Conservation (phyloP, 306 rosid genomes). For the apple (Malus domestica) region DNA sequence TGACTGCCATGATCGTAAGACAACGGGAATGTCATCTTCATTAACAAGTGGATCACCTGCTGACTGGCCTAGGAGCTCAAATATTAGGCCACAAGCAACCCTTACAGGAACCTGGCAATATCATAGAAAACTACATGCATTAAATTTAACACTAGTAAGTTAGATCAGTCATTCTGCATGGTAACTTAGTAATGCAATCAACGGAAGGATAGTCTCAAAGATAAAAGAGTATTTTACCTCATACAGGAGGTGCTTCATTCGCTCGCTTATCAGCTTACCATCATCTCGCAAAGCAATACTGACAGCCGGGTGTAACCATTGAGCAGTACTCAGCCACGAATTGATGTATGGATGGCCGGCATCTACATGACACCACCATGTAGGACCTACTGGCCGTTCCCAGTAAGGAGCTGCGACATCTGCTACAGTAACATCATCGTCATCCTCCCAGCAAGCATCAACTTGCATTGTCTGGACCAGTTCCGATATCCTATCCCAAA, state of each 20-base stretch:
- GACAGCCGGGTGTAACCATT: constrained; percentile 25
- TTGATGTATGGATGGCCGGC: constrained; percentile 17
- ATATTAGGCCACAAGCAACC: constrained; percentile 64
- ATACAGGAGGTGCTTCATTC: constrained; percentile 23
- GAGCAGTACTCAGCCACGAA: constrained; percentile 22
- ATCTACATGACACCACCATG: constrained; percentile 32
- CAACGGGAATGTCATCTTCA: constrained; percentile 71
- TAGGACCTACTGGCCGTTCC: constrained; percentile 17
- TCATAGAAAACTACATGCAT: not conserved
- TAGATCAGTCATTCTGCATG: not conserved
- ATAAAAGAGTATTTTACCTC: constrained; percentile 7
- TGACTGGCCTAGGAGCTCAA: constrained; percentile 71
- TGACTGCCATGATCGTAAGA: constrained; percentile 66
- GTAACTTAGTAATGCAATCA: too few species aligned
- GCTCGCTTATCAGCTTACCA: constrained; percentile 23
- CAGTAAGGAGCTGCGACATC: constrained; percentile 15
- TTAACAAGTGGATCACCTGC: constrained; percentile 54
- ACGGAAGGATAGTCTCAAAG: not conserved
- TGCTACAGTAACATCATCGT: constrained; percentile 38
- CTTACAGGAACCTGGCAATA: constrained; percentile 56
- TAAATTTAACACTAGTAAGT: not conserved
- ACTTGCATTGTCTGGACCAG: constrained; percentile 37
- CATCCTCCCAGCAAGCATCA: constrained; percentile 37
- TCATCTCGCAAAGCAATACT: constrained; percentile 24
- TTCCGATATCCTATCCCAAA: constrained; percentile 49